Base-by-base conservation (phyloP, 129 eudicot species). In the Smallanthus sonchifolius region DNA sequence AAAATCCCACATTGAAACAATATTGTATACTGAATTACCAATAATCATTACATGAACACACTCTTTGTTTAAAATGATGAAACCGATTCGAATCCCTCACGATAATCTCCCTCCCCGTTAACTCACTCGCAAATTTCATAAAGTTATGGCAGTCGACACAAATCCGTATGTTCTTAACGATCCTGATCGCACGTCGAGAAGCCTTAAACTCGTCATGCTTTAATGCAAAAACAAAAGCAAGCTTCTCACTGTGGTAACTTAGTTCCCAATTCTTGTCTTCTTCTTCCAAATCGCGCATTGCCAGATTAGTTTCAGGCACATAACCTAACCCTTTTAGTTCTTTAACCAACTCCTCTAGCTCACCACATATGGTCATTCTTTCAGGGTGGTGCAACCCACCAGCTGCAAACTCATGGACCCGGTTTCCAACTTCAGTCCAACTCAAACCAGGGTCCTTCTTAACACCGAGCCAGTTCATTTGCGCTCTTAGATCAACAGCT, bases 371-470 rank as follows among this genome's bases (percentile, higher is more conserved):
- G 14, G 81, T 80, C 34, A 80, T 55, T 79, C 86, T 80, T 16
- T 83, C 82, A 4, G 94, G 89, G 76, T 87, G 95, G 36, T 39
- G 80, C 62, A 64, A 10, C 32, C 94, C 95, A 55, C 97, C 97
- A 0, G 94, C 82, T 6, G 84, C 94, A 70, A 91, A 91, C 72
- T 91, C 95, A 55, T 91, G 96, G 15, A 92, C 87, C 72, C 2
- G 72, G 49, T 73, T 83, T 69, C 86, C 85, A 2, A 82, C 51
- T 66, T 92, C 96, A 13, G 82, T 78, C 97, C 97, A 89, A 83
- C 97, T 92, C 82, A 92, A 85, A 69, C 97, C 97, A 20, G 96
- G 93, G 47, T 82, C 84, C 81, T 92, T 92, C 10, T 79, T 85
- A 13, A 87, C 92, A 17, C 97, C 91, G 1, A 65, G 72, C 19